These are phyloP conservation scores for Trametes maxima DNA, from an alignment of 768 basidiomycete genomes.

Conservation along the genomic window DNA sequence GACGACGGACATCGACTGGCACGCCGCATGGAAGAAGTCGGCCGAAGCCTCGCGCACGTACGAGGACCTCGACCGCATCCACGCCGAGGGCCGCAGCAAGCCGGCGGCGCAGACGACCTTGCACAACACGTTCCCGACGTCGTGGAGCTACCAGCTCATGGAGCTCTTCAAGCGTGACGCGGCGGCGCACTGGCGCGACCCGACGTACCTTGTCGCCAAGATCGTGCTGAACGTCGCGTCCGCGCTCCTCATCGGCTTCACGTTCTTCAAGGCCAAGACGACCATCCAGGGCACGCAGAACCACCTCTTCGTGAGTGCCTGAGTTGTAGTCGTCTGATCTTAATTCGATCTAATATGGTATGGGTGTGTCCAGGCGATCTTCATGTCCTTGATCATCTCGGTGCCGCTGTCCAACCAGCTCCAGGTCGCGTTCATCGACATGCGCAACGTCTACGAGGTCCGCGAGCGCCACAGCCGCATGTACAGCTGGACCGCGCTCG, in stretches of 20 bases:
- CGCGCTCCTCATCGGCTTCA: conserved; percentile 45
- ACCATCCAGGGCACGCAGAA: conserved; percentile 45
- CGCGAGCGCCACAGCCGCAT: conserved; percentile 46
- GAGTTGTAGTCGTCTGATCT: neutral
- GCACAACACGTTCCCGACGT: conserved; percentile 39
- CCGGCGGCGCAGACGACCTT: conserved; percentile 28
- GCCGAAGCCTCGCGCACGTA: conserved; percentile 41
- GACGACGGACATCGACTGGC: conserved; percentile 49
- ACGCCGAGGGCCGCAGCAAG: conserved; percentile 39
- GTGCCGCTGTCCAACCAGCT: conserved; percentile 44
- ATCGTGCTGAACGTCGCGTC: conserved; percentile 37
- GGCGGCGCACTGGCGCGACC: conserved; percentile 43
- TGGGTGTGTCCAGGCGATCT: conserved; percentile 32
- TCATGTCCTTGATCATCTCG: conserved; percentile 37
- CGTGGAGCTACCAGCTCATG: conserved; percentile 42
- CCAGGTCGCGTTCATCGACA: conserved; percentile 43
- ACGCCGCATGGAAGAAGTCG: conserved; percentile 49
- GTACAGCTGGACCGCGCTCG: conserved; percentile 44
- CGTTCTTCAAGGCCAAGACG: conserved; percentile 41
- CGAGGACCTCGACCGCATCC: conserved; percentile 46
- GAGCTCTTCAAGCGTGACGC: conserved; percentile 36
- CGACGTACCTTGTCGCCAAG: conserved; percentile 44
- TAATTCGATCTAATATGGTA: neutral
- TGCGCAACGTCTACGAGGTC: conserved; percentile 42
- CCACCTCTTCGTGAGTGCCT: conserved; percentile 43